These are phyloP conservation scores for Leccinum obscurum DNA, from an alignment of 768 basidiomycete species.

Conservation along the genomic window DNA sequence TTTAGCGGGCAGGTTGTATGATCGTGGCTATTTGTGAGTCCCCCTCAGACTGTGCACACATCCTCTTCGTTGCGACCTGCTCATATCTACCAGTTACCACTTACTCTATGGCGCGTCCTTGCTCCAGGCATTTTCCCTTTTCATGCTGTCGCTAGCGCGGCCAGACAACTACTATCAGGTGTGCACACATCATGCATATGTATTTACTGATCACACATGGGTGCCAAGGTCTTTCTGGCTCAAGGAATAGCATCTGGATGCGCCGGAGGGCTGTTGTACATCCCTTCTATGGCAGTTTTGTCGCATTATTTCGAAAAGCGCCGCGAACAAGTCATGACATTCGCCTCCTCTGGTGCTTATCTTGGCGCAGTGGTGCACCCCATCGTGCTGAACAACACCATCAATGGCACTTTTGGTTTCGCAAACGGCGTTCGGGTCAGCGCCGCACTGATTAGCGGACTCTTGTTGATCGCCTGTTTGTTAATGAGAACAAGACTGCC, in stretches of 20 bases:
- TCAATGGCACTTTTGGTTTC: slow-evolving; percentile 47
- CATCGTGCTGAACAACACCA: slow-evolving; percentile 57
- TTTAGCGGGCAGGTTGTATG: slow-evolving; percentile 48
- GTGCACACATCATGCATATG: not conserved
- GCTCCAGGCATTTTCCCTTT: slow-evolving; percentile 35
- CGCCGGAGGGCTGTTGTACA: slow-evolving; percentile 47
- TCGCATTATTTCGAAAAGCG: slow-evolving; percentile 54
- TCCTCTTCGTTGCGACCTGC: not conserved
- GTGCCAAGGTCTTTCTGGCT: slow-evolving; percentile 47
- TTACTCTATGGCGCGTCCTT: slow-evolving; percentile 31
- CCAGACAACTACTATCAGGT: slow-evolving; percentile 46
- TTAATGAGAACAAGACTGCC: slow-evolving; percentile 42
- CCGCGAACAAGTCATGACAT: slow-evolving; percentile 52
- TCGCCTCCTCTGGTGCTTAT: slow-evolving; percentile 57
- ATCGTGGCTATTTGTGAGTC: slow-evolving; percentile 52
- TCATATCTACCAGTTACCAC: slow-evolving; percentile 21
- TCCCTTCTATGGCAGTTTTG: slow-evolving; percentile 48
- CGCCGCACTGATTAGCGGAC: slow-evolving; percentile 39
- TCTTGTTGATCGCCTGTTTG: slow-evolving; percentile 41
- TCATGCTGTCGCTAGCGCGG: slow-evolving; percentile 47
- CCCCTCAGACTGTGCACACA: not conserved
- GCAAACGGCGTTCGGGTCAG: slow-evolving; percentile 42
- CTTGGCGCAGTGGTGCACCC: slow-evolving; percentile 62
- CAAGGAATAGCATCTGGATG: slow-evolving; percentile 54
- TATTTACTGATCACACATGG: not conserved